Evolutionary conservation across 768 basidiomycete species (phyloP).

Genomic region (Cantharellus cinnabarinus): DNA sequence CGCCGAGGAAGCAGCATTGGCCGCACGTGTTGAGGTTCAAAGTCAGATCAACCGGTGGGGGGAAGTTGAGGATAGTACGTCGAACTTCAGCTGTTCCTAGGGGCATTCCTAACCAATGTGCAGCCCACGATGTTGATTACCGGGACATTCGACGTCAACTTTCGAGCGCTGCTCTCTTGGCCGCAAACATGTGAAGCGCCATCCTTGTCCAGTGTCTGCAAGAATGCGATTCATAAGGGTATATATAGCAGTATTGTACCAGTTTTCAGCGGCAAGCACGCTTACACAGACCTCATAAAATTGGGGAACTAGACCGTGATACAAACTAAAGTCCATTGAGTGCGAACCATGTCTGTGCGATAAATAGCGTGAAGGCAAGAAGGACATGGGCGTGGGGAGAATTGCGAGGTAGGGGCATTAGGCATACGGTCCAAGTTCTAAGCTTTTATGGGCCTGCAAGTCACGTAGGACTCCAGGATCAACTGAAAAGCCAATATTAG

Average conservation of each 20-base stretch:
- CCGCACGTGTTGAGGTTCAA: slow-evolving; percentile 78
- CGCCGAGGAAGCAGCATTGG: slow-evolving; percentile 67
- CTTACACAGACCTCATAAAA: no score
- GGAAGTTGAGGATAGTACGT: slow-evolving; percentile 97
- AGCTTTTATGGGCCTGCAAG: slow-evolving; percentile 45
- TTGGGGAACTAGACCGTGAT: no score
- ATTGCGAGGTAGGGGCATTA: no score
- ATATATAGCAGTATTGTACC: no score
- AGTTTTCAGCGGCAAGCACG: no score
- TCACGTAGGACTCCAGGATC: slow-evolving; percentile 79
- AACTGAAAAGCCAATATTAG: slow-evolving; percentile 25
- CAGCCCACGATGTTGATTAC: slow-evolving; percentile 96
- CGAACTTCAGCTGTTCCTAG: slow-evolving; percentile 6
- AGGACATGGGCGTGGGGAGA: no score
- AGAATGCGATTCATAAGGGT: no score
- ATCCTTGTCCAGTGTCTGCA: not conserved
- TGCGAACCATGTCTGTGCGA: no score
- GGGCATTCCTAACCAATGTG: not conserved
- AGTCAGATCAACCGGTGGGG: slow-evolving; percentile 97
- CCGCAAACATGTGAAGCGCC: slow-evolving; percentile 12
- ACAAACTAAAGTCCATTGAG: no score
- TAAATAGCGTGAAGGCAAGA: no score
- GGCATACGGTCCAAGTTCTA: slow-evolving; percentile 5
- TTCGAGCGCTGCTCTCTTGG: slow-evolving; percentile 53
- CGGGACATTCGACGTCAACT: slow-evolving; percentile 79